phyloP scores from a whole-genome alignment of 2,329 filamentous ascomycete genomes.

The Metarhizium album region DNA sequence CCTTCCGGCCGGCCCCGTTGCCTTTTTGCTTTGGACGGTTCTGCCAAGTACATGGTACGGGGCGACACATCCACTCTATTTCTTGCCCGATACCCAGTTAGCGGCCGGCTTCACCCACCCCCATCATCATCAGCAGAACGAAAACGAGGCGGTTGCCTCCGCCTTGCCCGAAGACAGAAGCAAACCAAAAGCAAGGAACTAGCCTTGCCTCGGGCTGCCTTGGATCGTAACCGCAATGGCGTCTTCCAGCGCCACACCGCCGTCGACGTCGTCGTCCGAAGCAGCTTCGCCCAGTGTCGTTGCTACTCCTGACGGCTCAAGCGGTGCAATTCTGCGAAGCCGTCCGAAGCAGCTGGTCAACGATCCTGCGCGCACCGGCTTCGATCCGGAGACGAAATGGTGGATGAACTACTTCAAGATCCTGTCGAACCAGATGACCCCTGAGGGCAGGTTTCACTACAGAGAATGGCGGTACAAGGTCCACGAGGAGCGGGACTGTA shows the following conservation, averaged over 20 bases:
- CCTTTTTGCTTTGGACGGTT: not conserved
- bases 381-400: constrained; percentile 48
- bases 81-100: constrained; percentile 1
- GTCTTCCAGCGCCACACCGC: constrained; percentile 4
- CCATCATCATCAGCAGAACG: not conserved
- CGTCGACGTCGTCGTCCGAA: constrained; percentile 5
- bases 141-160: not conserved
- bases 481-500: constrained; percentile 69
- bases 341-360: constrained; percentile 34
- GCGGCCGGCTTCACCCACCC: not conserved
- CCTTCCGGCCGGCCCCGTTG: not conserved
- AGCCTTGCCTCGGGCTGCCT: not conserved
- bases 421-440: constrained; percentile 61
- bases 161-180: not conserved
- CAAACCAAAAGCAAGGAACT: not conserved
- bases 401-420: constrained; percentile 85
- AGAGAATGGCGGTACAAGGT: constrained; percentile 64
- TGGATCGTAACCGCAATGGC: constrained; percentile 4
- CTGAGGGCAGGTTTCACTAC: constrained; percentile 62
- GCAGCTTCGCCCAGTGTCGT: constrained; percentile 6
- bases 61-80: not conserved
- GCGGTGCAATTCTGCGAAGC: constrained; percentile 1
- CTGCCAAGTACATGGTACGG: not conserved
- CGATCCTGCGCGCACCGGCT: constrained; percentile 50
- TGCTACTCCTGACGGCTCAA: constrained; percentile 4